These are phyloP conservation scores for Sugiyamaella paludigena DNA, from an alignment of 1,139 yeast species.

Conservation along the genomic window DNA sequence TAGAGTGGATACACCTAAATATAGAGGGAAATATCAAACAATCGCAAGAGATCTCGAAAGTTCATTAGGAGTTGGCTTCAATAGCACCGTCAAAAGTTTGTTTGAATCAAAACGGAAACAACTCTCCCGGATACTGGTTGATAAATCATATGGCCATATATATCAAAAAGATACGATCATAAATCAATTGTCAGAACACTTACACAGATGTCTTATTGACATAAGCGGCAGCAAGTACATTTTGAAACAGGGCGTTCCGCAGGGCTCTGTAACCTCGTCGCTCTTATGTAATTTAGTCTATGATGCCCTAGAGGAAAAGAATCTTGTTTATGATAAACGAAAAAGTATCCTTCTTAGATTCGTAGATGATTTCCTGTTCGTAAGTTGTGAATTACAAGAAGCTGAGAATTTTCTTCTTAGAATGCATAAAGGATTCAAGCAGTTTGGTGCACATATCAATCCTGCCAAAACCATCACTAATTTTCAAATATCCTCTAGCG, in stretches of 20 bases:
- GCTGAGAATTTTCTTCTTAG: conserved; percentile 33
- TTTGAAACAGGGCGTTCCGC: conserved; percentile 73
- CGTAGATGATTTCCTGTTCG: conserved; percentile 81
- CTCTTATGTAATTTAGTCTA: conserved; percentile 73
- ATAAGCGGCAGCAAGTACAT: conserved; percentile 40
- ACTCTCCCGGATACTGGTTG: conserved; percentile 11
- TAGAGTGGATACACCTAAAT: not conserved
- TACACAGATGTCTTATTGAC: conserved; percentile 42
- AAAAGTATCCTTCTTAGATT: conserved; percentile 53
- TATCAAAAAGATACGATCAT: conserved; percentile 16
- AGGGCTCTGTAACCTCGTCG: conserved; percentile 80
- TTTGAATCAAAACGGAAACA: not conserved
- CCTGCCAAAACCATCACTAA: conserved; percentile 50
- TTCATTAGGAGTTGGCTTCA: not conserved
- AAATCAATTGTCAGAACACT: conserved; percentile 39
- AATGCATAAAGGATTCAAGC: conserved; percentile 43
- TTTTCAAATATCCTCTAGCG: conserved; percentile 21
- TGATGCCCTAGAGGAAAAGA: conserved; percentile 55
- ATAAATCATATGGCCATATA: conserved; percentile 6
- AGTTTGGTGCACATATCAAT: conserved; percentile 63
- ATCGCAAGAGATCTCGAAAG: not conserved
- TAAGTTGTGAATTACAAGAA: conserved; percentile 45
- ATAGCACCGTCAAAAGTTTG: not conserved
- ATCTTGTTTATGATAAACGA: conserved; percentile 34
- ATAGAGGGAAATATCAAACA: not conserved